Conservation (phyloP, 768 basidiomycete genomes). For the Chalciporus sphaerocephalus region DNA sequence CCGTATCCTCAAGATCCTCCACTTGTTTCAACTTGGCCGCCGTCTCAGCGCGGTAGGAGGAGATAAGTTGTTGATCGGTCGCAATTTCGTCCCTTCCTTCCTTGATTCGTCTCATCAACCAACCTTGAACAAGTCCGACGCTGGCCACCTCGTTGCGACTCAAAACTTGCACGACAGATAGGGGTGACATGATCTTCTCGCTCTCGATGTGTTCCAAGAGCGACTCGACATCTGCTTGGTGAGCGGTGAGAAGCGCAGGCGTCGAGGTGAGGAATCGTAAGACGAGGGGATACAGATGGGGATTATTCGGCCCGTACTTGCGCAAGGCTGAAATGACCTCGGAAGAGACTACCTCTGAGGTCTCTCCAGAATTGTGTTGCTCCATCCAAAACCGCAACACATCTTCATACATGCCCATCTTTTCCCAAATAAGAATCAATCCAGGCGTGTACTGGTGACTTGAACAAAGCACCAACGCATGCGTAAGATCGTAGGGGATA, state of each 20-base stretch:
- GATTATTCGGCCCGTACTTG: constrained; percentile 67
- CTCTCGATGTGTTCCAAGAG: constrained; percentile 78
- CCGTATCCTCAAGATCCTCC: constrained; percentile 70
- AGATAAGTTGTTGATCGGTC: constrained; percentile 77
- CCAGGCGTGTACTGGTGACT: constrained; percentile 78
- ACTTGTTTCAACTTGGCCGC: constrained; percentile 76
- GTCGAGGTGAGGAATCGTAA: constrained; percentile 86
- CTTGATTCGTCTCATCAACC: constrained; percentile 77
- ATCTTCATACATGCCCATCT: constrained; percentile 93
- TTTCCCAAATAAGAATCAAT: constrained; percentile 88
- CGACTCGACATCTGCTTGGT: constrained; percentile 63
- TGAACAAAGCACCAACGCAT: constrained; percentile 94
- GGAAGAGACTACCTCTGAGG: constrained; percentile 21
- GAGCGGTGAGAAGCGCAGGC: constrained; percentile 63
- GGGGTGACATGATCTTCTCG: constrained; percentile 77
- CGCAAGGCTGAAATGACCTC: constrained; percentile 67
- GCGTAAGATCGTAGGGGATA: constrained; percentile 81
- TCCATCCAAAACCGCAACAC: constrained; percentile 93
- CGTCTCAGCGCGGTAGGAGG: constrained; percentile 88
- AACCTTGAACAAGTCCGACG: constrained; percentile 87
- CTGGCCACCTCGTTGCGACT: constrained; percentile 87
- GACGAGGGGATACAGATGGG: constrained; percentile 81
- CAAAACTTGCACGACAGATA: constrained; percentile 86
- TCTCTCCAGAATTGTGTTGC: constrained; percentile 35
- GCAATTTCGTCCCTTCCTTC: constrained; percentile 73